A percentile compares a stretch with the other conserved stretches of the same genome.
These are phyloP conservation scores for Danielozyma ontarioensis DNA, from an alignment of 805 yeast genomes.

Conservation along the genomic window DNA sequence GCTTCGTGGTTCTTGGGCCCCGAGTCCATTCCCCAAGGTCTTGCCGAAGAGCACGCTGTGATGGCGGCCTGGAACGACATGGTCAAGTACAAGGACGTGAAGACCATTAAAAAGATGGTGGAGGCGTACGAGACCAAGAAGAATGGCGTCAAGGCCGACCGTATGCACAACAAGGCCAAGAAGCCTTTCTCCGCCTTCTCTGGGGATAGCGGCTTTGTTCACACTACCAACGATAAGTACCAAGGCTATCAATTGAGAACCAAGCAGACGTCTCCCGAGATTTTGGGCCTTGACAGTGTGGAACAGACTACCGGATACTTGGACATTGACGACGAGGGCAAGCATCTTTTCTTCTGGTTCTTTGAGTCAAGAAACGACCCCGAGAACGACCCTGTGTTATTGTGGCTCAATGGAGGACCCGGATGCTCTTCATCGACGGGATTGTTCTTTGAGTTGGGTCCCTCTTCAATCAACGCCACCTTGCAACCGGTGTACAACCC, in stretches of 20 bases:
- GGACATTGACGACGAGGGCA: constrained; percentile 27
- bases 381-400: constrained; percentile 72
- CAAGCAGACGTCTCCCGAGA: constrained; percentile 3
- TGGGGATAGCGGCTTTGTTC: constrained; percentile 1
- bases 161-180: constrained; percentile 6
- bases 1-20: too few relatives aligned
- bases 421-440: constrained; percentile 94
- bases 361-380: constrained; percentile 49
- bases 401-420: constrained; percentile 97
- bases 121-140: constrained; percentile 1
- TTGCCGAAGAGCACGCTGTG: background rate
- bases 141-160: background rate
- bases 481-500: constrained; percentile 74
- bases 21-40: background rate
- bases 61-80: constrained; percentile 4
- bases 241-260: constrained; percentile 3
- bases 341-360: constrained; percentile 29
- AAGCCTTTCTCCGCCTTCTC: constrained; percentile 1
- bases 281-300: constrained; percentile 31
- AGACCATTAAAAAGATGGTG: background rate
- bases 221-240: too few relatives aligned
- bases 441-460: constrained; percentile 86
- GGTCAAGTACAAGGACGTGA: constrained; percentile 1
- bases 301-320: constrained; percentile 36
- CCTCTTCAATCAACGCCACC: constrained; percentile 64